A percentile compares a stretch with the other conserved stretches of the same genome.
These are phyloP conservation scores for Podospora appendiculata DNA, from an alignment of 495 filamentous ascomycete species.

Conservation along the genomic window DNA sequence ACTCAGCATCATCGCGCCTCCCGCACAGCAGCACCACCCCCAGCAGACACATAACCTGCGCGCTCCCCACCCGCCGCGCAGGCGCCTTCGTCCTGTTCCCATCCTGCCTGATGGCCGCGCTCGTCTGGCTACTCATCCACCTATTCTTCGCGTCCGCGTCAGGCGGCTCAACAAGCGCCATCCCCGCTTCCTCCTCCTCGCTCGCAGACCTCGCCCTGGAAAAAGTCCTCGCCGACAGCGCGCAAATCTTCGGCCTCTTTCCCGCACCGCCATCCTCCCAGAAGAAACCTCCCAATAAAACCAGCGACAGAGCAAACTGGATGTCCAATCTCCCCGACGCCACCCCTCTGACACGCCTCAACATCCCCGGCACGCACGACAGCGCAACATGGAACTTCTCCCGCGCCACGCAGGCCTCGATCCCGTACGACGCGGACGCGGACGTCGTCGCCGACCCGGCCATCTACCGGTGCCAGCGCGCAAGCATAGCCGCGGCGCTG, in stretches of 20 bases:
- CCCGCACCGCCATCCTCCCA: conserved; percentile 3
- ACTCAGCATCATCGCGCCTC: too few species aligned
- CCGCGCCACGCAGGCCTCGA: conserved; percentile 30
- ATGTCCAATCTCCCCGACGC: conserved; percentile 37
- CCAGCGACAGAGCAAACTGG: conserved; percentile 26
- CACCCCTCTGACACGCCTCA: conserved; percentile 38
- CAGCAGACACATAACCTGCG: too few species aligned
- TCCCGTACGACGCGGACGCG: conserved; percentile 22
- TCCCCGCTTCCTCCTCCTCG: neutral
- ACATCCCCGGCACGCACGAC: conserved; percentile 49
- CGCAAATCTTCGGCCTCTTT: conserved; percentile 32
- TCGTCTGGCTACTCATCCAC: neutral
- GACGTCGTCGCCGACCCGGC: conserved; percentile 14
- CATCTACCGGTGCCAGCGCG: conserved; percentile 36
- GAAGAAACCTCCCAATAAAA: neutral
- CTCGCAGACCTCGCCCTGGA: conserved; percentile 30
- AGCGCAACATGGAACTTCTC: conserved; percentile 49
- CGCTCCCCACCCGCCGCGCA: too few species aligned
- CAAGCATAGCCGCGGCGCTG: conserved; percentile 29
- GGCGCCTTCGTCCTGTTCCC: too few species aligned
- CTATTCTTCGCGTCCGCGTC: neutral
- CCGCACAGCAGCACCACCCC: too few species aligned
- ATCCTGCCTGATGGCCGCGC: neutral
- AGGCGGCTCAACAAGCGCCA: neutral
- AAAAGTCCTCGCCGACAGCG: conserved; percentile 34